Conservation (phyloP, 2,329 filamentous ascomycete genomes). For the Dothiorella sarmentorum region DNA sequence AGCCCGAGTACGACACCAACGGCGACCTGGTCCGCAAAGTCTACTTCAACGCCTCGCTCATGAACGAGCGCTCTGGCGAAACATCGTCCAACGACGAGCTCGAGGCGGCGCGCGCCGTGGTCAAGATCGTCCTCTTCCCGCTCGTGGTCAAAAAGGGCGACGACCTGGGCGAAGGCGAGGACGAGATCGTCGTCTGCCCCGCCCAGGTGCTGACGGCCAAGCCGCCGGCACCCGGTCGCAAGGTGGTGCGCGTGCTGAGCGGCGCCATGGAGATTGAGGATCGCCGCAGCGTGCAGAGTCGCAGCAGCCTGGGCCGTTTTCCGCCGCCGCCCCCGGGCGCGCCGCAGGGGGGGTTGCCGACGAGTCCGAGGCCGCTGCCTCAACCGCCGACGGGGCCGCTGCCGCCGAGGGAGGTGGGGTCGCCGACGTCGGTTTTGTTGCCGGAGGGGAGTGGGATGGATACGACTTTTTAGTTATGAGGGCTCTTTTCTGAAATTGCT, state of each 20-base stretch:
- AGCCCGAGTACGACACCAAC: conserved; percentile 90
- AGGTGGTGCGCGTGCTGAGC: conserved; percentile 49
- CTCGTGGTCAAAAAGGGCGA: conserved; percentile 95
- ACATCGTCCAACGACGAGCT: conserved; percentile 72
- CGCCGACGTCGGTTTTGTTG: background rate
- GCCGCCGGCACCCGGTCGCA: conserved; percentile 43
- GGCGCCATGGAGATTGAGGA: conserved; percentile 48
- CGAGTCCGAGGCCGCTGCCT: no score
- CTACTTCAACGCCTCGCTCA: conserved; percentile 85
- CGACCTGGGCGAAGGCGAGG: conserved; percentile 79
- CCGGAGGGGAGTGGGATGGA: background rate
- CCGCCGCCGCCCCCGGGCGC: no score
- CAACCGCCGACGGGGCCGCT: no score
- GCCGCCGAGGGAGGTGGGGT: background rate
- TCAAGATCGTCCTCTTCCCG: conserved; percentile 92
- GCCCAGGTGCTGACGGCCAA: conserved; percentile 83
- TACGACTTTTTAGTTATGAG: conserved; percentile 7
- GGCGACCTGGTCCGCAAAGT: conserved; percentile 87
- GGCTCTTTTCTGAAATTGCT: background rate
- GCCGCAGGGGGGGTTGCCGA: no score
- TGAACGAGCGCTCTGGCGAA: conserved; percentile 85
- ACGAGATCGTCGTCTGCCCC: conserved; percentile 92
- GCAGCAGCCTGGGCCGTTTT: conserved; percentile 3
- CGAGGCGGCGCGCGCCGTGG: conserved; percentile 70
- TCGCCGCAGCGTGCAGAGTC: background rate